These are phyloP conservation scores for Trichoderma sp. DNA, from an alignment of 2,329 filamentous ascomycete species.

Conservation along the genomic window DNA sequence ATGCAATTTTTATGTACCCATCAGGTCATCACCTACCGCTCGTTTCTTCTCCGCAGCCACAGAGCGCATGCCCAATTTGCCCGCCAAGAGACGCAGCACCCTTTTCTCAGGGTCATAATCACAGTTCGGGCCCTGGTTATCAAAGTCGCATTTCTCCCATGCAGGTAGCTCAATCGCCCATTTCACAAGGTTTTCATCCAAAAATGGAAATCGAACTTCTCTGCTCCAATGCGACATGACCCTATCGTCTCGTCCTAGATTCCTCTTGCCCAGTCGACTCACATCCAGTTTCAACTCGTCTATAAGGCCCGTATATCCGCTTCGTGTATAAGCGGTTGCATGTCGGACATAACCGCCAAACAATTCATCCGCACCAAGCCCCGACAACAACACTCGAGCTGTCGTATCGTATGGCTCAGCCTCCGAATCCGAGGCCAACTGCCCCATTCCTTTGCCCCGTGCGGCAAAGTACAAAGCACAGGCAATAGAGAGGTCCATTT, in stretches of 20 bases:
- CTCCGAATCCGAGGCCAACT: slow-evolving; percentile 34
- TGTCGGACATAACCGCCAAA: slow-evolving; percentile 94
- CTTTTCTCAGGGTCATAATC: slow-evolving; percentile 77
- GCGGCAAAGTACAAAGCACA: slow-evolving; percentile 94
- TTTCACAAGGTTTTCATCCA: slow-evolving; percentile 83
- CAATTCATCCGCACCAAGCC: slow-evolving; percentile 91
- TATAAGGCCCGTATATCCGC: slow-evolving; percentile 70
- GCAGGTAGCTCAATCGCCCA: slow-evolving; percentile 76
- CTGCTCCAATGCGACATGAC: slow-evolving; percentile 86
- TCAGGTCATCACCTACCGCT: slow-evolving; percentile 27
- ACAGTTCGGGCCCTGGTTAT: slow-evolving; percentile 42
- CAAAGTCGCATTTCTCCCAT: slow-evolving; percentile 87
- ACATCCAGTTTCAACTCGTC: slow-evolving; percentile 87
- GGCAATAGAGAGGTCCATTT: slow-evolving; percentile 97
- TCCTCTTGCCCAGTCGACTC: slow-evolving; percentile 83
- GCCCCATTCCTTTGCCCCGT: slow-evolving; percentile 63
- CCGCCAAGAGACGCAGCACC: slow-evolving; percentile 74
- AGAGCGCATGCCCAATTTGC: slow-evolving; percentile 67
- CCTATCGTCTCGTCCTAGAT: slow-evolving; percentile 90
- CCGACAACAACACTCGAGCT: slow-evolving; percentile 84
- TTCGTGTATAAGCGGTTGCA: slow-evolving; percentile 69
- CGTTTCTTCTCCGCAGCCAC: slow-evolving; percentile 84
- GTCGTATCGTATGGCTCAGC: slow-evolving; percentile 60
- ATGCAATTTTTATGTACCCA: not conserved
- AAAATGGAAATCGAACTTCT: slow-evolving; percentile 85